phyloP scores from a whole-genome alignment of 2,329 filamentous ascomycete genomes.

The Berkeleyomyces basicola region DNA sequence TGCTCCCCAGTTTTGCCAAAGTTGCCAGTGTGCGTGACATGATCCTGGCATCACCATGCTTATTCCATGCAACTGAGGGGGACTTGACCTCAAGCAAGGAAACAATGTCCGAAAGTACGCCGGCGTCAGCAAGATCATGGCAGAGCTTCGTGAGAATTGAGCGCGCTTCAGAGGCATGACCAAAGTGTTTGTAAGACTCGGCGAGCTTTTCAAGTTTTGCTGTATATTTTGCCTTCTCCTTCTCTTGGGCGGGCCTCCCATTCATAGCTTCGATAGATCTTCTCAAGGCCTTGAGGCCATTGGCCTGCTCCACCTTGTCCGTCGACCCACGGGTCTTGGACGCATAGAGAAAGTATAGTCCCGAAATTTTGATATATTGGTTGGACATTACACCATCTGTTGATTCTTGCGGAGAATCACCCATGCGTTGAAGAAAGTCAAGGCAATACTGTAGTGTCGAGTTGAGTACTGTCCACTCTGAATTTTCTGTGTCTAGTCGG shows the following conservation, averaged over 20 bases:
- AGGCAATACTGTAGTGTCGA: constrained; percentile 39
- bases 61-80: constrained; percentile 36
- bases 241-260: constrained; percentile 35
- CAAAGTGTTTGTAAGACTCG: constrained; percentile 38
- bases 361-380: constrained; percentile 51
- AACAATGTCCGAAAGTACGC: constrained; percentile 37
- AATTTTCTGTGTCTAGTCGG: constrained; percentile 29
- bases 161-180: constrained; percentile 39
- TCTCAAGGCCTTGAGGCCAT: constrained; percentile 39
- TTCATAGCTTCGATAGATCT: constrained; percentile 48
- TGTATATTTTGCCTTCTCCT: constrained; percentile 40
- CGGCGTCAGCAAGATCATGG: constrained; percentile 41
- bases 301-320: constrained; percentile 25
- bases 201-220: constrained; percentile 52
- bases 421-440: constrained; percentile 35
- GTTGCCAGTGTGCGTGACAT: constrained; percentile 43
- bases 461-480: constrained; percentile 40
- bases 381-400: constrained; percentile 22
- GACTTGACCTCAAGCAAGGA: constrained; percentile 31
- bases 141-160: constrained; percentile 44
- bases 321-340: constrained; percentile 24
- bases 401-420: constrained; percentile 21
- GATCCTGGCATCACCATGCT: constrained; percentile 30
- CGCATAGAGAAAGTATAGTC: constrained; percentile 48
- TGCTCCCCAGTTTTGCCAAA: constrained; percentile 38